phyloP scores from a whole-genome alignment of 1,284 basidiomycete species.

The Laetiporus sulphureus region DNA sequence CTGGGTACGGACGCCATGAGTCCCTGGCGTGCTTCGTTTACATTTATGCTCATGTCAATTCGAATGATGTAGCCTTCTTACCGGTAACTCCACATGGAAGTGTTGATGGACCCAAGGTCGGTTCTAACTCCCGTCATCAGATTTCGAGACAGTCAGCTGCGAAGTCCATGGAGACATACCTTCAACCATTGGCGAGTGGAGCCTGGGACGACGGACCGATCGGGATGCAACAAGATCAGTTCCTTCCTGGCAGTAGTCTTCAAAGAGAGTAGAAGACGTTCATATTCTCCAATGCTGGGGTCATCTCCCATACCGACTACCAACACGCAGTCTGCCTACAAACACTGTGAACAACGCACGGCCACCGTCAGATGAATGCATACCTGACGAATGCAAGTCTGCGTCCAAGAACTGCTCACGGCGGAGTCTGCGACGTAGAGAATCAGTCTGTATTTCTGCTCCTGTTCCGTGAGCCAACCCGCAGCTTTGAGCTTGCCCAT shows the following conservation, averaged over 20 bases:
- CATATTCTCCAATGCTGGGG: constrained; percentile 85
- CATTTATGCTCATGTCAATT: background rate
- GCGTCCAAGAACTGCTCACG: constrained; percentile 92
- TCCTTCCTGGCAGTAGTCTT: constrained; percentile 98
- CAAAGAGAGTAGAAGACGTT: constrained; percentile 85
- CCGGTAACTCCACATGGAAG: constrained; percentile 84
- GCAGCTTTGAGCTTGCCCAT: constrained; percentile 94
- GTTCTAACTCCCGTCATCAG: constrained; percentile 40
- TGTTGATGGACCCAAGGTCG: constrained; percentile 95
- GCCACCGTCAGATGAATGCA: constrained; percentile 12
- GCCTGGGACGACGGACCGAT: constrained; percentile 84
- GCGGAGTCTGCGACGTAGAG: constrained; percentile 93
- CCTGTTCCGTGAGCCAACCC: constrained; percentile 92
- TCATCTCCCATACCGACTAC: constrained; percentile 95
- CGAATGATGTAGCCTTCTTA: constrained; percentile 27
- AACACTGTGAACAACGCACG: background rate
- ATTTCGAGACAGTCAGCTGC: background rate
- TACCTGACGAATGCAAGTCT: constrained; percentile 91
- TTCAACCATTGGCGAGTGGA: constrained; percentile 96
- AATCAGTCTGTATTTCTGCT: constrained; percentile 87
- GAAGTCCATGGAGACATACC: constrained; percentile 34
- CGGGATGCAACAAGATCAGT: constrained; percentile 89
- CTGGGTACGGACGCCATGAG: constrained; percentile 63
- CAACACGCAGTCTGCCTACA: constrained; percentile 90
- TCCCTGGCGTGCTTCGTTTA: constrained; percentile 47